Evolutionary conservation across 495 filamentous ascomycete species (phyloP).

Genomic region (Saxophila tyrrhenica): DNA sequence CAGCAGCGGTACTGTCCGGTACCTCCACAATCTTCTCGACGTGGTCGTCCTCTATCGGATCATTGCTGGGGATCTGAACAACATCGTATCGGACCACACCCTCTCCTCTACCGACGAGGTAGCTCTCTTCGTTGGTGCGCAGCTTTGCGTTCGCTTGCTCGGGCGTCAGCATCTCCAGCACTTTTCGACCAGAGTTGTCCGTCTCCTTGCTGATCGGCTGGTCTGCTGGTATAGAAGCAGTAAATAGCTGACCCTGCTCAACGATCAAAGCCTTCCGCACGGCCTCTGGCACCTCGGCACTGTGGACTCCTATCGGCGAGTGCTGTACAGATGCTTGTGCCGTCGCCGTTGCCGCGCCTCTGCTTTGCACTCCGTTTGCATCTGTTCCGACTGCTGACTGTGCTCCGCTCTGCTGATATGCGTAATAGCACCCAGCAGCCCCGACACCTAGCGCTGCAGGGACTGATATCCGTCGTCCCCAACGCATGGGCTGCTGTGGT

Average conservation of each 20-base stretch:
- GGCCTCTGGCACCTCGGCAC: conserved; percentile 11
- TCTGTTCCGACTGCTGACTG: background rate
- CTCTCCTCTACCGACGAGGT: conserved; percentile 75
- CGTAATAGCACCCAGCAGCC: conserved; percentile 15
- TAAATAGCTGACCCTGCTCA: conserved; percentile 19
- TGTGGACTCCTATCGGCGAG: conserved; percentile 2
- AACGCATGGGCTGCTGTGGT: conserved; percentile 16
- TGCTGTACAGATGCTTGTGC: background rate
- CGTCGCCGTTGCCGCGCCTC: background rate
- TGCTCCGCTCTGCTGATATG: conserved; percentile 3
- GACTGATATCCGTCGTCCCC: conserved; percentile 8
- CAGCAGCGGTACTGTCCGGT: conserved; percentile 43
- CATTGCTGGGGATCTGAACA: conserved; percentile 90
- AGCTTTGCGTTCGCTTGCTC: conserved; percentile 89
- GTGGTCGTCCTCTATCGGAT: conserved; percentile 97
- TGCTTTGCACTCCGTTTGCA: conserved; percentile 1
- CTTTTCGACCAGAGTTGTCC: conserved; percentile 65
- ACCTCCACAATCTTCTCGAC: conserved; percentile 94
- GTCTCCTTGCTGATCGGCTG: conserved; percentile 71
- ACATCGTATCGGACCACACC: conserved; percentile 93
- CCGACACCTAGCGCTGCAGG: conserved; percentile 14
- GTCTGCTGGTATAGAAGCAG: conserved; percentile 17
- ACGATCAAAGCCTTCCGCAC: conserved; percentile 19
- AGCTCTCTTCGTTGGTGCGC: conserved; percentile 79
- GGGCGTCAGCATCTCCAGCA: conserved; percentile 90